Conservation (phyloP, 805 yeast genomes). For the Candida jianshihensis region DNA sequence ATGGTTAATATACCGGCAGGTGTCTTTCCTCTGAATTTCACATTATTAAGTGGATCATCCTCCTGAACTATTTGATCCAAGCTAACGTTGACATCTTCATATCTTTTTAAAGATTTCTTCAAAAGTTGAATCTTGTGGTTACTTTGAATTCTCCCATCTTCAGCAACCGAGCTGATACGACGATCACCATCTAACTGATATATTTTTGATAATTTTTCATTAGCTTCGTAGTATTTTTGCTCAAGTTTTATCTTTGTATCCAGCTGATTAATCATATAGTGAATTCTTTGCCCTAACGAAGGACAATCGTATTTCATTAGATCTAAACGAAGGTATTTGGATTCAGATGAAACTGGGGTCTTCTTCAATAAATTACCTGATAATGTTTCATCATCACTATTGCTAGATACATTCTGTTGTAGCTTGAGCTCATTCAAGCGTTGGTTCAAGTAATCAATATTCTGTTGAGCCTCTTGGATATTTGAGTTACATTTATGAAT, state of each 20-base stretch:
- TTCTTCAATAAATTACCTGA: constrained; percentile 15
- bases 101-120: constrained; percentile 76
- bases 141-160: constrained; percentile 78
- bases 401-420: constrained; percentile 6
- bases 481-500: constrained; percentile 87
- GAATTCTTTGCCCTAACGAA: constrained; percentile 88
- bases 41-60: constrained; percentile 58
- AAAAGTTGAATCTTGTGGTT: constrained; percentile 79
- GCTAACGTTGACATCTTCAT: constrained; percentile 80
- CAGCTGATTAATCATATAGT: constrained; percentile 89
- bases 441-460: constrained; percentile 81
- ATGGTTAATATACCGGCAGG: constrained; percentile 73
- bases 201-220: constrained; percentile 78
- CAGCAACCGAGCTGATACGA: constrained; percentile 79
- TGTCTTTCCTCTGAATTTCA: constrained; percentile 74
- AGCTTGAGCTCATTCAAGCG: constrained; percentile 54
- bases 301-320: constrained; percentile 90
- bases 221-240: constrained; percentile 87
- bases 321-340: constrained; percentile 60
- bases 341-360: constrained; percentile 24
- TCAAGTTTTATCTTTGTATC: constrained; percentile 93
- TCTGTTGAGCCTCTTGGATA: constrained; percentile 85
- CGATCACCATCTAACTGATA: constrained; percentile 91
- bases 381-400: constrained; percentile 1
- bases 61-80: constrained; percentile 56